Percentiles rank a stretch among this genome's conserved stretches.
Conservation (phyloP, 495 filamentous ascomycete species). For the Cercophora sp. region DNA sequence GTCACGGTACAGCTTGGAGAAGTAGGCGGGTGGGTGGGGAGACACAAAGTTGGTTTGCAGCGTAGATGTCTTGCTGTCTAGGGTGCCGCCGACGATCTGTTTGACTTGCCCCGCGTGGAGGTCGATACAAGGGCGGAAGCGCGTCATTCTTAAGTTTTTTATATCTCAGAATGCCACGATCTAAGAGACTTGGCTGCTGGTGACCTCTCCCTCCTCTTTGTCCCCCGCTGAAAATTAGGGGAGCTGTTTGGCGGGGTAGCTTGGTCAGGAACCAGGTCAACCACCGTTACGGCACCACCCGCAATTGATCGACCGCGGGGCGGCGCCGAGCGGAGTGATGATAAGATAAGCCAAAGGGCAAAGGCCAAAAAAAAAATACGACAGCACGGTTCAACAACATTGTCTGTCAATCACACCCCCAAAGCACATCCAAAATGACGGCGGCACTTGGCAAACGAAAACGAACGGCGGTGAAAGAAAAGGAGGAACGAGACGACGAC, state of each 20-base stretch:
- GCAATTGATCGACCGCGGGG: not conserved
- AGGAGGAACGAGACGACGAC: conserved; percentile 9
- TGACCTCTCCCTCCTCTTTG: too few relatives aligned
- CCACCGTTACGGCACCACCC: too few relatives aligned
- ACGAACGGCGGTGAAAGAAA: conserved; percentile 20
- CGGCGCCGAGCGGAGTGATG: not conserved
- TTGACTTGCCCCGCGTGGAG: conserved; percentile 93
- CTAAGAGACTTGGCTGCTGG: too few relatives aligned
- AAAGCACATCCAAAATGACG: not conserved
- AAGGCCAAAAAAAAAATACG: not conserved
- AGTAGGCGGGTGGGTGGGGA: conserved; percentile 72
- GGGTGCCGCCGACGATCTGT: conserved; percentile 94
- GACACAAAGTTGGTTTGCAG: conserved; percentile 92
- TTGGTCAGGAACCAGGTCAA: not conserved
- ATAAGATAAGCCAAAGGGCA: not conserved
- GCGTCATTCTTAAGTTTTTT: conserved; percentile 67
- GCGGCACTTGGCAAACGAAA: conserved; percentile 41
- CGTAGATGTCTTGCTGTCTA: conserved; percentile 59
- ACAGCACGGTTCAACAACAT: not conserved
- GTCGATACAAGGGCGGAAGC: conserved; percentile 95
- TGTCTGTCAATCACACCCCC: not conserved
- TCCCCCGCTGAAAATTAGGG: not conserved
- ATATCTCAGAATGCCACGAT: too few relatives aligned
- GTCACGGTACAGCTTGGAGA: conserved; percentile 71
- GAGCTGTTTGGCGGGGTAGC: conserved; percentile 3